Evolutionary conservation across 805 yeast species (phyloP), one percentile per base, ranked within the genome.

Genomic region (Cyberlindnera suaveolens): DNA sequence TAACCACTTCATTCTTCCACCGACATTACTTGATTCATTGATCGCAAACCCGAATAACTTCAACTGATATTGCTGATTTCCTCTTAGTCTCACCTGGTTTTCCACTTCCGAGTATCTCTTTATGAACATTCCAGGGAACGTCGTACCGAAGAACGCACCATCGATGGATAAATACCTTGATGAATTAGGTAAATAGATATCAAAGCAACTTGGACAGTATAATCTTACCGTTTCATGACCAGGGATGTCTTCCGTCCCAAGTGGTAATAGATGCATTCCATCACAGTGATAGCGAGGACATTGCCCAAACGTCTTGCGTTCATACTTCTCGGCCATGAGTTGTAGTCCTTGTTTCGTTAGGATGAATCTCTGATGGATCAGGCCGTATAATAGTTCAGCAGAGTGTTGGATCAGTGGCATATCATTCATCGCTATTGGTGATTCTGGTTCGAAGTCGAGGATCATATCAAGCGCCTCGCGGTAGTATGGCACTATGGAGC

Each of bases 1-100:
- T 48, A 91, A 71, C 99, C 99, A 93, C 56, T 75, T 76, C 98
- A 93, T 93, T 53, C 98, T 75, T n/a, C 95, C 90, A 0, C 99
- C 99, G 38, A 85, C 74, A 27, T 74, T 67, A 36, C 95, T 82
- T 42, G 67, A 58, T 59, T 86, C 91, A 55, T 84, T 78, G 26
- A 93, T 72, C 52, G 77, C 77, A 70, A 93, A 93, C 1, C 99
- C 99, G 66, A 86, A 93, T 38, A 90, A 72, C 60, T 81, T 85
- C 57, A 89, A 74, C 39, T 85, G 84, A 60, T 74, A 82, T 46
- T 70, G 75, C 50, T 70, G 53, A 5, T 48, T 51, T 1, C 46
- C 46, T n/a, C 45, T 77, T 56, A 76, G 70, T 44, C 74, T 71
- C 52, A 87, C 81, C 56, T 85, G 88, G 54, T 78, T 77, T 58